phyloP scores from a whole-genome alignment of 2,329 filamentous ascomycete species.

The Aspergillus tamarii region DNA sequence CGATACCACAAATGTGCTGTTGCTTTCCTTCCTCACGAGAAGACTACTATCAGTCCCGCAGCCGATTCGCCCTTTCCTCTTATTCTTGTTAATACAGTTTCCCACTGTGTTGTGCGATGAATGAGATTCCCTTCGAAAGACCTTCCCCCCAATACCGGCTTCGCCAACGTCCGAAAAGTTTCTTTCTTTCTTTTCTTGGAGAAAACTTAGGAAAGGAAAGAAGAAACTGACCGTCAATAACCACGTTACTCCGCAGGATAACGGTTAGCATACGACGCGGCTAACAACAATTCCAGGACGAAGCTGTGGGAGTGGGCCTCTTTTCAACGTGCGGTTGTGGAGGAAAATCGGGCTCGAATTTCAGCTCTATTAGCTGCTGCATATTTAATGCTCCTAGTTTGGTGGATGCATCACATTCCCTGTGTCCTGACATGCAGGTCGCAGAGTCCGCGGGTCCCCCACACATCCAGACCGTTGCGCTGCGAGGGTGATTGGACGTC shows the following conservation, averaged over 20 bases:
- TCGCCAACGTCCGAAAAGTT: background rate
- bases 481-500: slow-evolving; percentile 17
- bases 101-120: background rate
- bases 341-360: slow-evolving; percentile 16
- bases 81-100: background rate
- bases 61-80: background rate
- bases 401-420: slow-evolving; percentile 38
- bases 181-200: background rate
- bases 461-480: slow-evolving; percentile 17
- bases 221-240: background rate
- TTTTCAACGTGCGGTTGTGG: slow-evolving; percentile 26
- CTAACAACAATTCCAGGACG: background rate
- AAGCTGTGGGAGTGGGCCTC: slow-evolving; percentile 19
- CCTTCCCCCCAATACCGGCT: background rate
- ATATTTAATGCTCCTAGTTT: slow-evolving; percentile 24
- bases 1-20: background rate
- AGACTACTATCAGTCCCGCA: background rate
- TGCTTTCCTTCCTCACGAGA: background rate
- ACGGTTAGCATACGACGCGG: background rate
- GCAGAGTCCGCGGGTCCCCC: slow-evolving; percentile 19
- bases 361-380: slow-evolving; percentile 18
- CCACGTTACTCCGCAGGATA: background rate
- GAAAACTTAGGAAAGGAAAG: background rate
- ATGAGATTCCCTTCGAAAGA: background rate
- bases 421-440: slow-evolving; percentile 28